Evolutionary conservation across 1,284 basidiomycete genomes (phyloP), one percentile per base, ranked within the genome.

Genomic region (Sanghuangporus sanghuang): DNA sequence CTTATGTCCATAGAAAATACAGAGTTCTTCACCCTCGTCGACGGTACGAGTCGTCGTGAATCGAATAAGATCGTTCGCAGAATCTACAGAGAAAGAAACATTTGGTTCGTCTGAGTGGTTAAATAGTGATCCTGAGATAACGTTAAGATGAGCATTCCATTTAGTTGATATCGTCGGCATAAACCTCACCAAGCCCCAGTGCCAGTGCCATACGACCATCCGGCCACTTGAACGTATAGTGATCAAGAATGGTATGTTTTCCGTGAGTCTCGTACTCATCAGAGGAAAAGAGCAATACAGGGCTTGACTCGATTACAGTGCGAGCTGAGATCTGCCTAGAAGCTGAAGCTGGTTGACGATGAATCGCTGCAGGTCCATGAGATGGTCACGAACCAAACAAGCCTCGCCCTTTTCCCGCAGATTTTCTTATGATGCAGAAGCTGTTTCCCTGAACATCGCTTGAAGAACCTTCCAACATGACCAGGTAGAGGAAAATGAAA

Each of bases 161-260:
- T 32, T 52, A 39, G 27, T n/a, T 38, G 62, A 48, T 32, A 60
- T 52, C 36, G 11, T n/a, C 36, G 27, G n/a, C 59, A 16, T 36
- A 48, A 48, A 50, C 59, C 81, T 67, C 71, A 94, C 93, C 95
- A 35, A 96, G 79, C 1, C 95, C 95, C 0, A 96, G 75, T 0
- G 92, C 91, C 1, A 98, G 80, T 0, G 92, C 95, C 91, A 94
- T 93, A 1, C 85, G 83, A 0, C 89, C 89, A 67, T 85, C 83
- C 55, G 78, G 76, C 90, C 93, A 97, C 50, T 85, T 87, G 71
- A 96, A 96, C 0, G 92, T 88, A 72, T 96, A 96, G 57, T 90
- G 86, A 68, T 95, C 90, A 14, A 96, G 76, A 0, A 90, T 75
- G 0, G 92, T 96, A 68, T 89, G 78, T 67, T 75, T 81, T 62